Evolutionary conservation across 345 rosid species (phyloP).

Genomic region (Theobroma cacao): DNA sequence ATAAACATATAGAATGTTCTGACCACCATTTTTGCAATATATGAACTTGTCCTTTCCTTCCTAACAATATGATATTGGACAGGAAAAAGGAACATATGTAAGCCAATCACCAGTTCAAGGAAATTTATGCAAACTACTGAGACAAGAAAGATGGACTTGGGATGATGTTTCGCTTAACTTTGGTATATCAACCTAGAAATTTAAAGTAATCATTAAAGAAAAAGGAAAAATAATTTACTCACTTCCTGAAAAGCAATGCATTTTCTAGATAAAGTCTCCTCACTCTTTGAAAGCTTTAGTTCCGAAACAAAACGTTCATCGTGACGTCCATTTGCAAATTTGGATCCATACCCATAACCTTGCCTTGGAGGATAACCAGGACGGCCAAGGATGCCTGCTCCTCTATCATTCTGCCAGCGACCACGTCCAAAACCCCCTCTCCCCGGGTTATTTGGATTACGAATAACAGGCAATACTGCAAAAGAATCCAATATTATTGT

Average conservation of each 20-base stretch:
- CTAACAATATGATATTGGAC: neutral
- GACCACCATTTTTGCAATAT: neutral
- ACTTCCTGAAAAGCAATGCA: slow-evolving; percentile 86
- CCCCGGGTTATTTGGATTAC: slow-evolving; percentile 49
- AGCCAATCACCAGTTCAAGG: neutral
- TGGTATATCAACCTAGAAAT: neutral
- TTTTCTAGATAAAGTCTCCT: slow-evolving; percentile 87
- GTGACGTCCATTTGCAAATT: slow-evolving; percentile 67
- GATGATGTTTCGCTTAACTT: neutral
- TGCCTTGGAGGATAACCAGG: slow-evolving; percentile 83
- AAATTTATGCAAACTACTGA: neutral
- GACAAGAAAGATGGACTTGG: neutral
- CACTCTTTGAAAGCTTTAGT: slow-evolving; percentile 76
- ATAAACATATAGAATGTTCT: neutral
- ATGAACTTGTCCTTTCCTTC: neutral
- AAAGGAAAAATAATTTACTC: slow-evolving; percentile 8
- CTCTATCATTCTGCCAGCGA: slow-evolving; percentile 83
- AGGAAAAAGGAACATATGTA: neutral
- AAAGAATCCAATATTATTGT: too few relatives aligned
- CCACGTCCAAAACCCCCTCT: slow-evolving; percentile 80
- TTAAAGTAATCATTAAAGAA: neutral
- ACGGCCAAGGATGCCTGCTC: slow-evolving; percentile 88
- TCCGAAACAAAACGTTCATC: slow-evolving; percentile 95
- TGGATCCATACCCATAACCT: slow-evolving; percentile 65
- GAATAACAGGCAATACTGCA: slow-evolving; percentile 69